Evolutionary conservation across 345 rosid species (phyloP).

Genomic region (Chamaenerion angustifolium): DNA sequence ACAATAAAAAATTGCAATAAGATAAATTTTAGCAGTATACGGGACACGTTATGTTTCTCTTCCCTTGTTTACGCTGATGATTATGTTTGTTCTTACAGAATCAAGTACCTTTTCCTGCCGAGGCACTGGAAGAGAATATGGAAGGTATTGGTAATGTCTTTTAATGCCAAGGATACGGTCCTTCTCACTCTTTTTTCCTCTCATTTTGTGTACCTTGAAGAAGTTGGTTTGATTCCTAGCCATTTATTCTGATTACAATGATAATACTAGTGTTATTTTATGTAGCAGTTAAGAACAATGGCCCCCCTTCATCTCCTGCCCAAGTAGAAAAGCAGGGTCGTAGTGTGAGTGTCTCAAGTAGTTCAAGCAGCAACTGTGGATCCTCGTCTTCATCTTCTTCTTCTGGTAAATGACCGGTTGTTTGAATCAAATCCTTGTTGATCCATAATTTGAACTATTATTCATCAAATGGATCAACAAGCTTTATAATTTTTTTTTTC

Average conservation of each 20-base stretch:
- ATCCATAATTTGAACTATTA: too few relatives aligned
- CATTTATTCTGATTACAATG: conserved; percentile 1
- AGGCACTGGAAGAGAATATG: conserved; percentile 14
- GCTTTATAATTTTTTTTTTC: too few relatives aligned
- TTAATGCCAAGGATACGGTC: background rate
- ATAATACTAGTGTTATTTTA: conserved; percentile 1
- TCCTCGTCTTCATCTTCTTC: conserved; percentile 37
- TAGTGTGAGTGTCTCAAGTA: conserved; percentile 22
- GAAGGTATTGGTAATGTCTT: conserved; percentile 32
- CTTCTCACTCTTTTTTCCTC: background rate
- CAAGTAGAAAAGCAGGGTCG: conserved; percentile 20
- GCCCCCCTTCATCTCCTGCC: conserved; percentile 12
- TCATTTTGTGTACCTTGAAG: background rate
- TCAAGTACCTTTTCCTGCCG: conserved; percentile 10
- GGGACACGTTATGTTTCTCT: too few relatives aligned
- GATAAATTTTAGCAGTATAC: too few relatives aligned
- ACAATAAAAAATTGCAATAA: too few relatives aligned
- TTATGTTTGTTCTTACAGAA: conserved; percentile 18
- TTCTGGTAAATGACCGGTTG: conserved; percentile 18
- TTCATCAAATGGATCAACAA: background rate
- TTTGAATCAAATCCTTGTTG: conserved; percentile 2
- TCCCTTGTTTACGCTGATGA: background rate
- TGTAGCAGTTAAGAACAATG: conserved; percentile 15
- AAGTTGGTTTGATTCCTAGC: background rate
- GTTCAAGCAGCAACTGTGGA: conserved; percentile 30